Evolutionary conservation across 2,329 filamentous ascomycete genomes (phyloP), one percentile per base, ranked within the genome.

Genomic region (Fusarium palustre): DNA sequence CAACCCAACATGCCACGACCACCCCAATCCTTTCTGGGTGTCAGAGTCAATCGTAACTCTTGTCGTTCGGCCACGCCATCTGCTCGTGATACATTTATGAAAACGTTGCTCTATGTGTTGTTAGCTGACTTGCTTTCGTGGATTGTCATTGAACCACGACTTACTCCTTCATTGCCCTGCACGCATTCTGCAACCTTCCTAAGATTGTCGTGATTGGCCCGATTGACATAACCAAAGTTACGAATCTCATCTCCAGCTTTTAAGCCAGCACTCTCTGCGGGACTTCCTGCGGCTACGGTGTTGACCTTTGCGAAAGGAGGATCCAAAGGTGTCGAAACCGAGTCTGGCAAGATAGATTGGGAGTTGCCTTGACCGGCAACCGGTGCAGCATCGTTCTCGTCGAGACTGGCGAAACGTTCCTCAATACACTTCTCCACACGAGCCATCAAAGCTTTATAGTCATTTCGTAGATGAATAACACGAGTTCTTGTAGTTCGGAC

Each of bases 401-500:
- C 85, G 43, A 92, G 78, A 65, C 82, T 88, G n/a, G 93, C 94
- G 78, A 98, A 97, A 77, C 96, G 92, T 70, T 92, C 90, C 77
- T 98, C 93, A n/a, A 99, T 86, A 47, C 90, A 90, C 75, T 90
- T 90, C 79, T 98, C 96, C 72, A 98, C 91, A 61, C 86, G 84
- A 60, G 82, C 81, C 94, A 98, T 97, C 43, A 97, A 82, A 39
- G 90, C 89, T 78, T 97, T 97, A 82, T 97, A 95, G 80, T 99
- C 96, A 77, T 97, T 98, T 69, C 92, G 90, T 39, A 98, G 85
- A 71, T 90, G 86, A 71, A 98, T 96, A 72, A 99, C 97, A 64
- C 92, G 90, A 30, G 94, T 88, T 79, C 96, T 87, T 38, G 94
- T 97, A n/a, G 93, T 97, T 66, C 96, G 92, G 77, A 99, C 93